Percentiles rank a stretch among this genome's conserved stretches.
Evolutionary conservation across 2,329 filamentous ascomycete species (phyloP).

Genomic region (Fusarium nematophilum): DNA sequence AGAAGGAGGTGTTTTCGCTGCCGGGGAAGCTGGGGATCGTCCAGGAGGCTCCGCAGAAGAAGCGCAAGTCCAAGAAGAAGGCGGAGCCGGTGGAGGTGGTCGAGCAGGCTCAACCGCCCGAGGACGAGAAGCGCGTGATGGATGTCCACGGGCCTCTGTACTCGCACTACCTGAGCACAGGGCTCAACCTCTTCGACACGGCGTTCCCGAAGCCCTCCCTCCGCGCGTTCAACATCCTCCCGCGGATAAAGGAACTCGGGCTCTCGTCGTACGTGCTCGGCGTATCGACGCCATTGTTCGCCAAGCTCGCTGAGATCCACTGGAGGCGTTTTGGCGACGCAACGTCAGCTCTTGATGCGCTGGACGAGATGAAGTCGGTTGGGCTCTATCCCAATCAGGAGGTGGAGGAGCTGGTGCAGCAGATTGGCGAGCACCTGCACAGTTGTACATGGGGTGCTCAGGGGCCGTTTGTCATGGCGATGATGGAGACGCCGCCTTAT

Average conservation of each 20-base stretch:
- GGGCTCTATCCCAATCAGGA: conserved; percentile 67
- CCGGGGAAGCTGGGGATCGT: conserved; percentile 67
- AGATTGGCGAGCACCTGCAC: conserved; percentile 49
- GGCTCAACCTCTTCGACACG: conserved; percentile 66
- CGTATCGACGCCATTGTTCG: conserved; percentile 76
- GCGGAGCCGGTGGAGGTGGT: conserved; percentile 11
- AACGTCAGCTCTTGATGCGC: conserved; percentile 62
- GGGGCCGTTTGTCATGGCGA: conserved; percentile 53
- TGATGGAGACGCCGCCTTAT: conserved; percentile 52
- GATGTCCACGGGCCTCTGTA: conserved; percentile 73
- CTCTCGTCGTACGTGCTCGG: conserved; percentile 78
- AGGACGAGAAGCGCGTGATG: conserved; percentile 55
- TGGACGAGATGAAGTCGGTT: conserved; percentile 74
- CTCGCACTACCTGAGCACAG: conserved; percentile 68
- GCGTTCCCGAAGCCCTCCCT: conserved; percentile 69
- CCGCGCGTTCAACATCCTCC: conserved; percentile 70
- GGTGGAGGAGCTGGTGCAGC: conserved; percentile 41
- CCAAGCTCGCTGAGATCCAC: conserved; percentile 70
- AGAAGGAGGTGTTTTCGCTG: conserved; percentile 73
- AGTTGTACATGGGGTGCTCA: conserved; percentile 51
- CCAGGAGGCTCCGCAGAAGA: conserved; percentile 30
- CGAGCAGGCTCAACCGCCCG: conserved; percentile 10
- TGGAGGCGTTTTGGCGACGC: conserved; percentile 72
- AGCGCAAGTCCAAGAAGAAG: conserved; percentile 25
- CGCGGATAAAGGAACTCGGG: conserved; percentile 74